Conservation (phyloP, 1,284 basidiomycete genomes). For the Pseudozyma tsukubaensis region DNA sequence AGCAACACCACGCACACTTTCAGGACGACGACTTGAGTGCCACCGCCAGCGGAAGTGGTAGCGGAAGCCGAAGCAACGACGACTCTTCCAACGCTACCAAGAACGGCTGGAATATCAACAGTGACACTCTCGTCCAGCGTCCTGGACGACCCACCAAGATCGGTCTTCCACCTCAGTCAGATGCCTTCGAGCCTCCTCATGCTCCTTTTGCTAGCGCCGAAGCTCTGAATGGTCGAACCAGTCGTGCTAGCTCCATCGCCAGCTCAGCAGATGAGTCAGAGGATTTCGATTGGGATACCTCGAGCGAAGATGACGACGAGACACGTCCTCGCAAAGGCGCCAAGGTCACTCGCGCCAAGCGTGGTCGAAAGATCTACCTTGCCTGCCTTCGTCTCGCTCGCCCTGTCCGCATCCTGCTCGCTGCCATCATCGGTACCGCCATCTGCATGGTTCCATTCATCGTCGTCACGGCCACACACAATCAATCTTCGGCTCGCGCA, state of each 20-base stretch:
- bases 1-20: conserved; percentile 4
- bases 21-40: conserved; percentile 13
- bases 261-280: conserved; percentile 61
- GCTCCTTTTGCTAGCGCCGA: conserved; percentile 43
- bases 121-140: conserved; percentile 46
- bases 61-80: conserved; percentile 30
- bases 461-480: conserved; percentile 54
- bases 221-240: conserved; percentile 18
- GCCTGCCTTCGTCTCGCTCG: conserved; percentile 58
- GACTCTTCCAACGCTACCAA: conserved; percentile 35
- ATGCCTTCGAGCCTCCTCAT: conserved; percentile 34
- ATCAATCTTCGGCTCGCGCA: conserved; percentile 30
- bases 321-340: conserved; percentile 25
- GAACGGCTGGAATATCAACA: conserved; percentile 30
- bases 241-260: conserved; percentile 43
- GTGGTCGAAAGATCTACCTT: conserved; percentile 59
- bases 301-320: conserved; percentile 45
- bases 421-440: conserved; percentile 57
- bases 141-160: conserved; percentile 28
- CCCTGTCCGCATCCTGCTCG: conserved; percentile 59
- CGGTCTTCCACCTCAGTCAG: conserved; percentile 24
- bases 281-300: conserved; percentile 66
- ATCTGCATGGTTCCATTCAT: conserved; percentile 63
- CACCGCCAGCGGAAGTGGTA: conserved; percentile 30
- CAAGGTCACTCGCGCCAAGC: conserved; percentile 46